phyloP scores from a whole-genome alignment of 2,329 filamentous ascomycete genomes.

The Coniochaeta ligniaria region DNA sequence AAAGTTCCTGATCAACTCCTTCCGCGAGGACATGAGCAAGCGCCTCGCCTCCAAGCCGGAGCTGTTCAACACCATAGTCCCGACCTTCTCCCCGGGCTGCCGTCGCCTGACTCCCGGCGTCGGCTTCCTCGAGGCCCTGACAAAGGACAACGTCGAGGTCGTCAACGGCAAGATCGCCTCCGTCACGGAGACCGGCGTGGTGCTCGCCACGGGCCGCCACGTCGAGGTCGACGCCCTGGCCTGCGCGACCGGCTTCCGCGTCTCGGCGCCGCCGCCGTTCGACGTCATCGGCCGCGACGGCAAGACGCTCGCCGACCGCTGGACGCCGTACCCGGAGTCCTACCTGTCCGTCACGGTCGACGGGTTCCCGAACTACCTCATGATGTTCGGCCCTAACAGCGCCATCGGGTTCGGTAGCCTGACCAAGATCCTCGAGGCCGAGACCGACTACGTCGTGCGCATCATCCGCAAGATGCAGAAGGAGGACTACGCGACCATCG shows the following conservation, averaged over 20 bases:
- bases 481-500: constrained; percentile 36
- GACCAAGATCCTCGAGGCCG: constrained; percentile 37
- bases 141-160: constrained; percentile 31
- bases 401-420: constrained; percentile 39
- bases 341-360: constrained; percentile 39
- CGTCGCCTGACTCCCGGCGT: constrained; percentile 36
- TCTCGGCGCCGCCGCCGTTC: constrained; percentile 32
- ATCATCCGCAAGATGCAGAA: constrained; percentile 39
- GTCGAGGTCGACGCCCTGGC: constrained; percentile 37
- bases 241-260: constrained; percentile 39
- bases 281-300: constrained; percentile 29
- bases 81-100: constrained; percentile 35
- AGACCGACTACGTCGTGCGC: constrained; percentile 39
- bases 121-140: constrained; percentile 37
- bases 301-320: constrained; percentile 28
- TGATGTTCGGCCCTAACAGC: constrained; percentile 41
- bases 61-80: constrained; percentile 33
- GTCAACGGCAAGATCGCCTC: constrained; percentile 23
- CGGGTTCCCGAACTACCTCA: constrained; percentile 41
- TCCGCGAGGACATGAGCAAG: constrained; percentile 28
- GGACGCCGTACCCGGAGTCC: constrained; percentile 27
- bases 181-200: constrained; percentile 28
- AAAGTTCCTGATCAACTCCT: constrained; percentile 19
- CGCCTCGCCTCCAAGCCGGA: constrained; percentile 34
- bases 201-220: constrained; percentile 16